Evolutionary conservation across 148 eudicot species (phyloP).

Genomic region (Tetragonia tetragonoides): DNA sequence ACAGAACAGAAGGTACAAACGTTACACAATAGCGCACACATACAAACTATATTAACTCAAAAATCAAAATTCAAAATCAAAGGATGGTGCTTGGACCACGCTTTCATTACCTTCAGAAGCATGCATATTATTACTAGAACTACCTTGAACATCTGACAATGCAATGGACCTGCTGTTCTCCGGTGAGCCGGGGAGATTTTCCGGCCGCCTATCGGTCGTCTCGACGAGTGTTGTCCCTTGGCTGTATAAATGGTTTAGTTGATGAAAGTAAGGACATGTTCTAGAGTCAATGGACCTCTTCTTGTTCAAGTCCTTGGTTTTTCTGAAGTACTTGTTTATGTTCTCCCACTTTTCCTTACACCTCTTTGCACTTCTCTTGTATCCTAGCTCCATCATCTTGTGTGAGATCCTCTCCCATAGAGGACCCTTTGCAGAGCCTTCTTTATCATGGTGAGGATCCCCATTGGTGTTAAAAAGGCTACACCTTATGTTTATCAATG

Average conservation of each 20-base stretch:
- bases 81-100: conserved; percentile 30
- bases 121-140: conserved; percentile 17
- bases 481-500: conserved; percentile 75
- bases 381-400: conserved; percentile 71
- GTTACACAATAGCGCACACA: conserved; percentile 5
- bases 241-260: conserved; percentile 59
- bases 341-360: conserved; percentile 99
- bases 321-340: conserved; percentile 91
- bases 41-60: conserved; percentile 5
- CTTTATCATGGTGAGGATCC: conserved; percentile 15
- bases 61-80: conserved; percentile 31
- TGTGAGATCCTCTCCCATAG: conserved; percentile 91
- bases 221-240: conserved; percentile 45
- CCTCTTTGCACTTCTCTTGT: conserved; percentile 78
- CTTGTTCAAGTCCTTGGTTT: conserved; percentile 82
- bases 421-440: conserved; percentile 45
- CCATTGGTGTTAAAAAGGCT: conserved; percentile 34
- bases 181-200: conserved; percentile 21
- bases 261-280: conserved; percentile 91
- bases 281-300: conserved; percentile 79
- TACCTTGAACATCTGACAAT: conserved; percentile 21
- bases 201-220: conserved; percentile 29
- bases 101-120: conserved; percentile 23
- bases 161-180: conserved; percentile 15
- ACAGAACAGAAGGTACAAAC: conserved; percentile 23